Evolutionary conservation across 2,329 filamentous ascomycete genomes (phyloP).

Genomic region (Cladosporium velox): DNA sequence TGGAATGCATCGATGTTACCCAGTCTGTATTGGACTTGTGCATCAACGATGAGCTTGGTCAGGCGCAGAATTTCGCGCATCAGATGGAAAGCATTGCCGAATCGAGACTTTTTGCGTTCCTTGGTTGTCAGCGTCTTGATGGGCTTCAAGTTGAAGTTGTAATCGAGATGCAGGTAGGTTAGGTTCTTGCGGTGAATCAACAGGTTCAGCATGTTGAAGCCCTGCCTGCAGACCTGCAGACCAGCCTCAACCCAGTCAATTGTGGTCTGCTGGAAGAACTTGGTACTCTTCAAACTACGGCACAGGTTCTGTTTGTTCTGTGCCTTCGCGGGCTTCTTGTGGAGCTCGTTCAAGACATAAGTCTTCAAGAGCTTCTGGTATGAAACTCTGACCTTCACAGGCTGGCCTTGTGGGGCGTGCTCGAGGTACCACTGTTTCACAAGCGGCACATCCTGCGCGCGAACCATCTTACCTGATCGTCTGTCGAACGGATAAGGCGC

Average conservation of each 20-base stretch:
- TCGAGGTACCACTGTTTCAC: constrained; percentile 99
- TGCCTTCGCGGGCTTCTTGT: constrained; percentile 93
- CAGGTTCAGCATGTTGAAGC: constrained; percentile 98
- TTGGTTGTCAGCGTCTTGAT: constrained; percentile 99
- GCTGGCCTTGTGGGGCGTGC: constrained; percentile 86
- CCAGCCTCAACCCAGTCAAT: constrained; percentile 99
- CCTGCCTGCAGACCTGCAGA: constrained; percentile 94
- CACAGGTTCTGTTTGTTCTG: constrained; percentile 93
- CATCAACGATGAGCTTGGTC: constrained; percentile 97
- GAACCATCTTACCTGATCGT: constrained; percentile 91
- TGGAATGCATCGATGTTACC: constrained; percentile 99
- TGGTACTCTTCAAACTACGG: constrained; percentile 87
- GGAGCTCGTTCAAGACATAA: constrained; percentile 92
- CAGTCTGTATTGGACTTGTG: constrained; percentile 94
- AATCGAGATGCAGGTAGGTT: constrained; percentile 96
- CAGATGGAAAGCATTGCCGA: constrained; percentile 97
- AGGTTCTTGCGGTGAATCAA: constrained; percentile 98
- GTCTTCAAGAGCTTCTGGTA: constrained; percentile 98
- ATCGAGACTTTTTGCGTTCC: constrained; percentile 98
- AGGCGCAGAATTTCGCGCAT: constrained; percentile 97
- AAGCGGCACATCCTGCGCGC: constrained; percentile 92
- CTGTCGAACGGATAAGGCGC: constrained; percentile 94
- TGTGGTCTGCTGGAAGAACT: constrained; percentile 99
- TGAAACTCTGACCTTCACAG: constrained; percentile 95
- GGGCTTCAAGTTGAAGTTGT: constrained; percentile 99